These are phyloP conservation scores for Diaporthe ampelina DNA, from an alignment of 2,329 filamentous ascomycete species.

Conservation along the genomic window DNA sequence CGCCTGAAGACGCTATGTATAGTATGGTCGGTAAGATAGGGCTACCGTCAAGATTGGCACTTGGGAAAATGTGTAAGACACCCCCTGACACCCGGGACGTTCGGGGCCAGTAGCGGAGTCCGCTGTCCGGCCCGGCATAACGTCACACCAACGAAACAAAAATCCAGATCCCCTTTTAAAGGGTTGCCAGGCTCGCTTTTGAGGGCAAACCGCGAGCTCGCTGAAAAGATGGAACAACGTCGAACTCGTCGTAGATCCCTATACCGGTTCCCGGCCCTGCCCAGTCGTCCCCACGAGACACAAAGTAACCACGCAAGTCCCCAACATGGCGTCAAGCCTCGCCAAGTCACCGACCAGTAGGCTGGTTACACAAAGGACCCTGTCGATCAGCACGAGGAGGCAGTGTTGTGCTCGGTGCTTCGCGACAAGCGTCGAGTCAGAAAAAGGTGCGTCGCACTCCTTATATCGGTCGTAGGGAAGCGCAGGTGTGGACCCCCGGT, in stretches of 20 bases:
- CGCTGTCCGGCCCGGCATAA: constrained; percentile 22
- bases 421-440: constrained; percentile 34
- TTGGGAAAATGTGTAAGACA: not conserved
- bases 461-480: constrained; percentile 11
- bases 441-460: constrained; percentile 29
- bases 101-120: constrained; percentile 20
- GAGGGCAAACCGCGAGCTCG: not conserved
- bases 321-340: constrained; percentile 24
- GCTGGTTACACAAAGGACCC: constrained; percentile 19
- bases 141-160: constrained; percentile 34
- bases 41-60: not conserved
- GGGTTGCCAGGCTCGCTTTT: not conserved
- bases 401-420: constrained; percentile 33
- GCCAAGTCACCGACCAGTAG: constrained; percentile 11
- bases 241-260: constrained; percentile 8
- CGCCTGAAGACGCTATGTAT: not conserved
- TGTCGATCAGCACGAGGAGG: constrained; percentile 14
- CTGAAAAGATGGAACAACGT: not conserved
- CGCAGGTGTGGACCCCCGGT: constrained; percentile 5
- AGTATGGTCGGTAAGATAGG: not conserved
- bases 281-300: not conserved
- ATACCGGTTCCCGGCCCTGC: not conserved
- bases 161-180: constrained; percentile 18
- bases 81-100: constrained; percentile 6
- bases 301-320: not conserved